Conservation (phyloP, 228 moss, liverwort and hornwort genomes). For the Sphagnum magellanicum region DNA sequence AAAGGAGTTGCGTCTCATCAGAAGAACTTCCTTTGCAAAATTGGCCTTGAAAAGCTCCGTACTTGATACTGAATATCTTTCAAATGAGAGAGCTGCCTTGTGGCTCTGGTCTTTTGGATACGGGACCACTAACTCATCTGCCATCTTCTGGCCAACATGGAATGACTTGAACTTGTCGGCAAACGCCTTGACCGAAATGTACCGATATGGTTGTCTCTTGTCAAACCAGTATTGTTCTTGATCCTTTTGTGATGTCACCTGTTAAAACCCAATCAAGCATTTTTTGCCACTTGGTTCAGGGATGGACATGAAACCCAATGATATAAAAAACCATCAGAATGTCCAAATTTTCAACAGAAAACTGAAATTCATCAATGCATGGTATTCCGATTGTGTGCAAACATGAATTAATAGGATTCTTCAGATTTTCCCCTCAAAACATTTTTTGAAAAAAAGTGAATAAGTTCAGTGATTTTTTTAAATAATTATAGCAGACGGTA, state of each 20-base stretch:
- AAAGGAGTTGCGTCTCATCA: conserved; percentile 69
- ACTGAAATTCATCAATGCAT: no score
- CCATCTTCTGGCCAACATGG: conserved; percentile 45
- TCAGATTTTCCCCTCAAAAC: no score
- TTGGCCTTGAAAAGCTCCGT: conserved; percentile 59
- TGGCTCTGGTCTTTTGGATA: conserved; percentile 62
- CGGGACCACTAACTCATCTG: conserved; percentile 40
- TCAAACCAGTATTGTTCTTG: conserved; percentile 74
- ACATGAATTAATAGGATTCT: no score
- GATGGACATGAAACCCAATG: no score
- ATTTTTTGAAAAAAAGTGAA: no score
- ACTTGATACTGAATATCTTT: conserved; percentile 53
- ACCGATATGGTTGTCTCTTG: conserved; percentile 41
- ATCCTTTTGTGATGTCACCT: conserved; percentile 85
- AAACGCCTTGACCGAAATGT: conserved; percentile 56
- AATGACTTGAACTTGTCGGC: conserved; percentile 39
- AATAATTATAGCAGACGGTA: no score
- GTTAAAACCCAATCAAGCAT: neutral
- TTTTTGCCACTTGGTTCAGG: neutral
- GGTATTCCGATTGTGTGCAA: no score
- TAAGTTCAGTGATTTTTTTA: neutral
- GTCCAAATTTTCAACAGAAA: no score
- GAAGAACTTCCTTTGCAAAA: conserved; percentile 53
- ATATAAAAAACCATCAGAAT: no score
- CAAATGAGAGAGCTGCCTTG: conserved; percentile 57